A percentile compares a stretch with the other conserved stretches of the same genome.
These are phyloP conservation scores for Trichoderma koningii DNA, from an alignment of 2,329 filamentous ascomycete genomes.

Conservation along the genomic window DNA sequence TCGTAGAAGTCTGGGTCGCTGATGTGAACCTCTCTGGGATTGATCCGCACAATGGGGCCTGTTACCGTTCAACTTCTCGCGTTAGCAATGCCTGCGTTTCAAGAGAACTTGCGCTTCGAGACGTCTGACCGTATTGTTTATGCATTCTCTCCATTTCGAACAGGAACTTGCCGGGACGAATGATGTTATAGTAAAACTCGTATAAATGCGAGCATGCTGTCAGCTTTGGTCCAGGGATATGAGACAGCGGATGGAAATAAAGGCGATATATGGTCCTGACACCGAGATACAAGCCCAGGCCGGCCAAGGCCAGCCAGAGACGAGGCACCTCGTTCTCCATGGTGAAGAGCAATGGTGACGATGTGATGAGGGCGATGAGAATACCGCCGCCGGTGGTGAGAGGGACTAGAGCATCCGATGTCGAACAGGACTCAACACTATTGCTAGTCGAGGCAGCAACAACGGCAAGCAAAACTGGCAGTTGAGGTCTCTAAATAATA, in stretches of 20 bases:
- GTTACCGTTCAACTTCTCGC: background rate
- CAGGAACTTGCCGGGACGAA: conserved; percentile 33
- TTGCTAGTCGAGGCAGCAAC: too few relatives aligned
- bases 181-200: conserved; percentile 37
- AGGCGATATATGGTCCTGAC: conserved; percentile 34
- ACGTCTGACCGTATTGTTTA: conserved; percentile 35
- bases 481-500: background rate
- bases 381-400: background rate
- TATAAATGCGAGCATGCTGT: conserved; percentile 34
- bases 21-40: conserved; percentile 39
- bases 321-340: background rate
- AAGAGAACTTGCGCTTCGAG: too few relatives aligned
- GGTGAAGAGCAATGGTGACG: background rate
- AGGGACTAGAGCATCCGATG: background rate
- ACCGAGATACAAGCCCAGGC: background rate
- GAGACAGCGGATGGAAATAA: conserved; percentile 38
- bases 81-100: background rate
- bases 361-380: background rate
- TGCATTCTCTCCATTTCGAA: conserved; percentile 36
- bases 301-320: background rate
- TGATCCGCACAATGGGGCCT: conserved; percentile 41
- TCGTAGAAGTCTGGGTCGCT: conserved; percentile 34
- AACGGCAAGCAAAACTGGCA: background rate
- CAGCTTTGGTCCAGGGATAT: conserved; percentile 38
- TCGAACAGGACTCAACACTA: background rate